Evolutionary conservation across 2,329 filamentous ascomycete species (phyloP), one percentile per base, ranked within the genome.

Genomic region (Cladosporium halotolerans): DNA sequence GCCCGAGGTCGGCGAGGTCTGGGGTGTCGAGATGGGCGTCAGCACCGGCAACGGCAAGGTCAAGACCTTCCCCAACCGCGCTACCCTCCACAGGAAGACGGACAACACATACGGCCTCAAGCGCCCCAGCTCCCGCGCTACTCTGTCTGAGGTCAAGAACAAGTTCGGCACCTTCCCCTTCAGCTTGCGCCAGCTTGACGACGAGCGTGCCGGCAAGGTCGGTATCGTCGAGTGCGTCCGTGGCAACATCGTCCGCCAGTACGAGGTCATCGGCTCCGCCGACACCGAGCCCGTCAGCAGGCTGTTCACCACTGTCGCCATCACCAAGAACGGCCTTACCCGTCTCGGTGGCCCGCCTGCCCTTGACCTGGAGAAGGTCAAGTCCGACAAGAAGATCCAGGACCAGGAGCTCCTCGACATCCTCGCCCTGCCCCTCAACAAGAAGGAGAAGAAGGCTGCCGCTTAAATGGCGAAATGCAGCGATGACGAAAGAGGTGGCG

Each of bases 141-240:
- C 92, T 46, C 80, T 97, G 50, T 95, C 91, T 44, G 93, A 97
- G 76, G 86, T 96, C 57, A 86, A 95, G 72, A 95, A 92, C 84
- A 96, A 92, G 78, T 99, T 97, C 68, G 91, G 92, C 61, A 89
- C 83, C 58, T 99, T 99, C 81, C 93, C 93, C 64, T 99, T 99
- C 83, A 95, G 89, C 75, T 80, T 97, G 77, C 83, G 93, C 68
- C 93, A 99, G 77, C 82, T 99, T 58, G 92, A 96, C 59, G 92
- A 97, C 66, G 93, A 99, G 81, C 86, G 92, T 68, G 85, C 91
- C 61, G 93, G 89, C 56, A 88, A 97, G 86, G 86, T 93, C 75
- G 93, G 93, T 68, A 87, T 97, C 55, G 87, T 97, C 55, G 93
- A 99, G 77, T 96, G 92, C 73, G 92, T 97, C 53, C 88, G 93